Evolutionary conservation across 1,284 basidiomycete species (phyloP).

Genomic region (Malassezia vespertilionis): DNA sequence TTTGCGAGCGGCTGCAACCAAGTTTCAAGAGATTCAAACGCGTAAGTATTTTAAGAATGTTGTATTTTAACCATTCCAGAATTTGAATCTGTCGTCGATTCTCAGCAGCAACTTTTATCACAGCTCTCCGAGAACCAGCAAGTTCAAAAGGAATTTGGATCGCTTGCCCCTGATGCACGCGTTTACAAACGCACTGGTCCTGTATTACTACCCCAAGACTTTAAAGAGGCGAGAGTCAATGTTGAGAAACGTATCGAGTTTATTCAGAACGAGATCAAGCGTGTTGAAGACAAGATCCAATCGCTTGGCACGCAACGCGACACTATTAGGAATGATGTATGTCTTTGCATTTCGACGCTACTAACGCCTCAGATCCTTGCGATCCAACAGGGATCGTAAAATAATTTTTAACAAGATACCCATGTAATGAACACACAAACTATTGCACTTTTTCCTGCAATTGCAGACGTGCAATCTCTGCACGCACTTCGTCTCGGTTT

Average conservation of each 20-base stretch:
- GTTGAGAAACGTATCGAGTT: slow-evolving; percentile 85
- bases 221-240: slow-evolving; percentile 72
- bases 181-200: slow-evolving; percentile 89
- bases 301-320: slow-evolving; percentile 12
- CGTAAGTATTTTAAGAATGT: not conserved
- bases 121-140: slow-evolving; percentile 83
- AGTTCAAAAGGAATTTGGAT: slow-evolving; percentile 85
- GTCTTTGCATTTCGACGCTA: not conserved
- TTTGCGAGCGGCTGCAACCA: not conserved
- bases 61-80: slow-evolving; percentile 11
- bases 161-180: slow-evolving; percentile 63
- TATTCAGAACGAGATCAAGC: slow-evolving; percentile 60
- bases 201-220: slow-evolving; percentile 80
- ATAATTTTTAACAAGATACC: not conserved
- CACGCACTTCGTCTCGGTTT: slow-evolving; percentile 34
- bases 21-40: slow-evolving; percentile 9
- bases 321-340: slow-evolving; percentile 11
- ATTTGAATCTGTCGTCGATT: slow-evolving; percentile 30
- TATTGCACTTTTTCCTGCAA: not conserved
- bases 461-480: slow-evolving; percentile 29
- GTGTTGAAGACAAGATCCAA: slow-evolving; percentile 12
- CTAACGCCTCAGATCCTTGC: slow-evolving; percentile 8
- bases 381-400: slow-evolving; percentile 5
- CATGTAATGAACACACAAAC: not conserved
- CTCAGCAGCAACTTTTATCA: slow-evolving; percentile 48